Conservation (phyloP, 2,329 filamentous ascomycete genomes). For the Dactylellina parvicollis region DNA sequence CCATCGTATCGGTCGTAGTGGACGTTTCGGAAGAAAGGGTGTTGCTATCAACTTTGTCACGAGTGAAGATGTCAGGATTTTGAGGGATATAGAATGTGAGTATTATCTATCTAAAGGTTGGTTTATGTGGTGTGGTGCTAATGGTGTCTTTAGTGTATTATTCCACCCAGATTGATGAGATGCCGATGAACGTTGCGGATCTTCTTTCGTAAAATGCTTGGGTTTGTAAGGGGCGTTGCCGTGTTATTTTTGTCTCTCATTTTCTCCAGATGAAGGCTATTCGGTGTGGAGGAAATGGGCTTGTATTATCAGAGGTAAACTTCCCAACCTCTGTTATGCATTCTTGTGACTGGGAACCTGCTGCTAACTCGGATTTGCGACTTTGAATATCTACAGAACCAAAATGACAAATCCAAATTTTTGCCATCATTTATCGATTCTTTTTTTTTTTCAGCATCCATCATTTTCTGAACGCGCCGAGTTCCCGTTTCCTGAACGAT, state of each 20-base stretch:
- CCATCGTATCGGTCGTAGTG: slow-evolving; percentile 94
- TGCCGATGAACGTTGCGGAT: slow-evolving; percentile 92
- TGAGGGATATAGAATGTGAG: slow-evolving; percentile 91
- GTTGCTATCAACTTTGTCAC: slow-evolving; percentile 99
- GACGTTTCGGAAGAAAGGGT: slow-evolving; percentile 95
- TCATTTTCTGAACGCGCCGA: slow-evolving; percentile 51
- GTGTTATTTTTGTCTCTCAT: slow-evolving; percentile 7
- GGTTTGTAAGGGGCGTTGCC: slow-evolving; percentile 18
- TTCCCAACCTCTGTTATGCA: background rate
- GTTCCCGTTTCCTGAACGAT: slow-evolving; percentile 61
- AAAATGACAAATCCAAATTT: slow-evolving; percentile 52
- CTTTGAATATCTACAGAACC: slow-evolving; percentile 38
- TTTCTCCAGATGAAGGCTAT: slow-evolving; percentile 40
- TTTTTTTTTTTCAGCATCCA: background rate
- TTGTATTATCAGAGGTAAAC: slow-evolving; percentile 55
- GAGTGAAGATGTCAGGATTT: slow-evolving; percentile 94
- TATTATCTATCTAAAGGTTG: slow-evolving; percentile 61
- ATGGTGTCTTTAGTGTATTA: slow-evolving; percentile 79
- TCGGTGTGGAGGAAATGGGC: slow-evolving; percentile 56
- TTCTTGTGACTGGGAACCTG: background rate
- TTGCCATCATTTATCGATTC: slow-evolving; percentile 7
- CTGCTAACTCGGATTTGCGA: slow-evolving; percentile 14
- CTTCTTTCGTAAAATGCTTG: slow-evolving; percentile 55
- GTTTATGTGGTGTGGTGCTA: background rate
- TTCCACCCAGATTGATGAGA: slow-evolving; percentile 95